Conservation (phyloP, 2,329 filamentous ascomycete species). For the Epichloe bromicola region DNA sequence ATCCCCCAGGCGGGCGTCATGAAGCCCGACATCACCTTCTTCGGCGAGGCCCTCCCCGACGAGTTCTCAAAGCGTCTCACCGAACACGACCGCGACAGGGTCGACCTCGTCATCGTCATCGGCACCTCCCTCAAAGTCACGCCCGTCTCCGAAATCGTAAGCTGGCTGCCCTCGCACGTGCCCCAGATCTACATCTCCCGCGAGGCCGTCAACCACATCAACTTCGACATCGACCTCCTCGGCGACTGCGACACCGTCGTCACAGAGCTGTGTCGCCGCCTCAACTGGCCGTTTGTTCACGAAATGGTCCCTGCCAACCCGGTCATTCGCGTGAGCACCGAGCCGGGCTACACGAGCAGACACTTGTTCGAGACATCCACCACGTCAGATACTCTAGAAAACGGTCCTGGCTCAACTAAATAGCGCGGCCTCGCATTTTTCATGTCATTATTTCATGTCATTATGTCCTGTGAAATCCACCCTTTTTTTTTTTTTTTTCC, state of each 20-base stretch:
- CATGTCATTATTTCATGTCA: no score
- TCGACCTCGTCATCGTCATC: conserved; percentile 88
- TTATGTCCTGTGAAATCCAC: no score
- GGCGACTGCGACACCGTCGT: conserved; percentile 90
- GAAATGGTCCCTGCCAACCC: conserved; percentile 68
- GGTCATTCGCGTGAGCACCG: conserved; percentile 39
- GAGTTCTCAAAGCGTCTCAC: conserved; percentile 70
- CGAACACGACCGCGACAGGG: conserved; percentile 64
- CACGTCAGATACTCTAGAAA: no score
- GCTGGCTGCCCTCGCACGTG: conserved; percentile 62
- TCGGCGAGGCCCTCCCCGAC: conserved; percentile 79
- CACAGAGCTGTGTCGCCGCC: conserved; percentile 67
- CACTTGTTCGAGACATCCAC: conserved; percentile 20
- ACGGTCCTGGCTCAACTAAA: background rate
- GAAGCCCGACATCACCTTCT: conserved; percentile 98
- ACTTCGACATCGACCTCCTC: conserved; percentile 93
- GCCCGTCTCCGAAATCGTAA: conserved; percentile 83
- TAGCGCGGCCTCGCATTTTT: background rate
- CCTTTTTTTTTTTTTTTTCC: no score
- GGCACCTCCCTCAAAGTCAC: conserved; percentile 93
- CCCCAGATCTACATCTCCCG: conserved; percentile 86
- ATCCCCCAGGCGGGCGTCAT: conserved; percentile 62
- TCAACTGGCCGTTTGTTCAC: conserved; percentile 69
- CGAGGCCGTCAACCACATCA: conserved; percentile 73
- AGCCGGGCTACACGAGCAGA: conserved; percentile 22